Conservation (phyloP, 768 basidiomycete species). For the Podaxis sp. region DNA sequence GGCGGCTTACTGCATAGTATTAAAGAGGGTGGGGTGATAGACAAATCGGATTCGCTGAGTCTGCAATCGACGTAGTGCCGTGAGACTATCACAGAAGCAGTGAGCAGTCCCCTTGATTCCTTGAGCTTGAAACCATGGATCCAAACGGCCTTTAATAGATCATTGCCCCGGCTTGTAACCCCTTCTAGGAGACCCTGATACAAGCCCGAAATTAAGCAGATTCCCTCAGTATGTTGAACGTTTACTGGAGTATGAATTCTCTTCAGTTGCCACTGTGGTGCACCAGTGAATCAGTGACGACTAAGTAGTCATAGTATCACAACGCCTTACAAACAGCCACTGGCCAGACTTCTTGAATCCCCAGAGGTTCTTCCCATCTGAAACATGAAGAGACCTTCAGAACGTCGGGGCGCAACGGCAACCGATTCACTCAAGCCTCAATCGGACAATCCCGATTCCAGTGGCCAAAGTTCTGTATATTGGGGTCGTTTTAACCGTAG, state of each 20-base stretch:
- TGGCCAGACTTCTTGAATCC: no score
- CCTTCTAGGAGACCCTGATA: background rate
- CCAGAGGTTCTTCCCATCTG: background rate
- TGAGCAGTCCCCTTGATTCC: background rate
- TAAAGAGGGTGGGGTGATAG: background rate
- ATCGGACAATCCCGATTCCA: no score
- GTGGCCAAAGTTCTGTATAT: no score
- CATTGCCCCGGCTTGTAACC: background rate
- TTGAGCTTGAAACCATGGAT: background rate
- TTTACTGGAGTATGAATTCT: background rate
- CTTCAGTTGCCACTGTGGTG: background rate
- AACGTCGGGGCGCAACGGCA: background rate
- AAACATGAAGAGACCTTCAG: background rate
- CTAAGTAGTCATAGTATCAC: no score
- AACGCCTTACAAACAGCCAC: no score
- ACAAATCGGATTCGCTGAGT: background rate
- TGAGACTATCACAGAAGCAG: background rate
- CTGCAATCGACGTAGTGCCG: background rate
- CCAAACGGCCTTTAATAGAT: background rate
- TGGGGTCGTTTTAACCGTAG: no score
- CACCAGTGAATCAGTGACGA: no score
- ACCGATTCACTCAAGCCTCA: no score
- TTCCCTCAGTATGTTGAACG: background rate
- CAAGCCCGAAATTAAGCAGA: background rate
- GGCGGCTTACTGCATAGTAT: background rate